Base-by-base conservation (phyloP, 345 rosid genomes). In the Durio zibethinus region DNA sequence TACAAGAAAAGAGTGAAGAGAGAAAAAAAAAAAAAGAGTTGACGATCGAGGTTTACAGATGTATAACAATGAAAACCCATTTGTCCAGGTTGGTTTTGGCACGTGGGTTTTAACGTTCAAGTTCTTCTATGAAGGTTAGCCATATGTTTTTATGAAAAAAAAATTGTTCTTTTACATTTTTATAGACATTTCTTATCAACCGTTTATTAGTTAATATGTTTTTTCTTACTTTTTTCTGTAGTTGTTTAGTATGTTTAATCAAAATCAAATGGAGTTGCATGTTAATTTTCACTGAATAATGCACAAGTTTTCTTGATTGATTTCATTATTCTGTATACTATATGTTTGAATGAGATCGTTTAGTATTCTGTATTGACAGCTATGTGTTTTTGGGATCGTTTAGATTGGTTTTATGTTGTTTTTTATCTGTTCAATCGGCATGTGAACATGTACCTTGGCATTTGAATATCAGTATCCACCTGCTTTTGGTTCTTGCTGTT, bases 81-180 rank as follows among this genome's bases (percentile, higher is more conserved):
- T 78, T 78, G n/a, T 52, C 20, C 65, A 66, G 84, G 81, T 78
- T 73, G 54, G 53, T n/a, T 75, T 64, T 76, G 77, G 77, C 63
- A 83, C 85, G 86, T 87, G 84, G 86, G 84, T 80, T 83, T 86
- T 72, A 76, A 85, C 87, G 87, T 82, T 81, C 80, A 56, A 80
- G 79, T 78, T 83, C 79, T 82, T 78, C 83, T 60, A 48, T 82
- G 80, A 78, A 89, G 88, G 83, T 84, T 76, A 78, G 85, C 10
- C 81, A 1, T 43, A 62, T 74, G 73, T 27, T 27, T 47, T 62
- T 52, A 65, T 68, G 5, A 36, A 25, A 69, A 45, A 48, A 68
- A 33, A 27, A 60, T 50, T 68, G 6, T 73, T 59, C 14, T 71
- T 43, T 61, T 76, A 74, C 80, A 76, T 73, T 78, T 75, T 29